These are phyloP conservation scores for Vaccinium macrocarpon DNA, from an alignment of 148 eudicot genomes.

Conservation along the genomic window DNA sequence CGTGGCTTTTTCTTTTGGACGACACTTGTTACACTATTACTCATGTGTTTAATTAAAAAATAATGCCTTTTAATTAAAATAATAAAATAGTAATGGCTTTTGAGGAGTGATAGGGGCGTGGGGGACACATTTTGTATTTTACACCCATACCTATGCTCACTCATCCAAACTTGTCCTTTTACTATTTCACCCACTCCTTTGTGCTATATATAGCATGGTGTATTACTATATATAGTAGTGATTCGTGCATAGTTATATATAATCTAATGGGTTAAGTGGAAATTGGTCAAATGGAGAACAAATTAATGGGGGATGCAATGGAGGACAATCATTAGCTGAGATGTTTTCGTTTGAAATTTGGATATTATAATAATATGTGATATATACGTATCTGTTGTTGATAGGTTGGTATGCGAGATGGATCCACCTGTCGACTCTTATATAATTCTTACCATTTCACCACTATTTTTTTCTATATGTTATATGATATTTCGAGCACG, in stretches of 20 bases:
- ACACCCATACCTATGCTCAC: not conserved
- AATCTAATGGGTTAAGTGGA: not conserved
- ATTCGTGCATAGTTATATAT: not conserved
- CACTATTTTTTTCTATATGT: not conserved
- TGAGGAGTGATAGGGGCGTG: not conserved
- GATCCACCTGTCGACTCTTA: not conserved
- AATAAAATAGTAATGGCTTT: not conserved
- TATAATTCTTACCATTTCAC: not conserved
- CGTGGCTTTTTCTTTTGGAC: not conserved
- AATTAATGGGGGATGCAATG: not conserved
- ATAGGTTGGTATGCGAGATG: not conserved
- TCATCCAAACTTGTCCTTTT: not conserved
- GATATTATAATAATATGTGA: not conserved
- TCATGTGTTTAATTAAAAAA: not conserved
- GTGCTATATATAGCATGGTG: not conserved
- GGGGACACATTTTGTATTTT: not conserved
- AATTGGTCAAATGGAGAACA: not conserved
- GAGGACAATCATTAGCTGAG: conserved; percentile 7
- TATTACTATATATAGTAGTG: not conserved
- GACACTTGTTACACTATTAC: not conserved
- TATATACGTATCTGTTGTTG: not conserved
- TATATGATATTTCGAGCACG: not conserved
- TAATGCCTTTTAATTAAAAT: too few relatives aligned
- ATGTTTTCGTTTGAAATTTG: not conserved
- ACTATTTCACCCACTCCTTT: not conserved